Evolutionary conservation across 1,139 yeast genomes (phyloP).

Genomic region (Arxiozyma bovina): DNA sequence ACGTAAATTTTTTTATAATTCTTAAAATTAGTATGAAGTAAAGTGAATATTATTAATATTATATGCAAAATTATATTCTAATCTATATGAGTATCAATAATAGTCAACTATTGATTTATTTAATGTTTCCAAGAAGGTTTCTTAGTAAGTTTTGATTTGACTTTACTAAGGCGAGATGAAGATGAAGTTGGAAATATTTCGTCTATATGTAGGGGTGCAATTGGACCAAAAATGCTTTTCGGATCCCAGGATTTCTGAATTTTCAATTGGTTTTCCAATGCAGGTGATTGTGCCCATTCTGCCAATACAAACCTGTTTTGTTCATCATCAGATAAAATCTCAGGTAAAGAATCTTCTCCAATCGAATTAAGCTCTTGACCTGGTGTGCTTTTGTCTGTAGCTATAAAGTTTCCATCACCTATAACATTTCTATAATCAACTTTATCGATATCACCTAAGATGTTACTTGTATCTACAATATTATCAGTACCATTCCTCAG

Average conservation of each 20-base stretch:
- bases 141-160: conserved; percentile 49
- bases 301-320: conserved; percentile 21
- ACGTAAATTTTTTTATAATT: no score
- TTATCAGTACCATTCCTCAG: not conserved
- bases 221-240: conserved; percentile 65
- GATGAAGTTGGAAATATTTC: conserved; percentile 46
- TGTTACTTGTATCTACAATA: conserved; percentile 8
- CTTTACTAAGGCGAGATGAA: conserved; percentile 36
- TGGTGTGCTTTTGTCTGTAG: not conserved
- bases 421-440: conserved; percentile 26
- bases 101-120: not conserved
- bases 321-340: conserved; percentile 30
- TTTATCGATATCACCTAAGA: conserved; percentile 25
- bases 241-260: conserved; percentile 63
- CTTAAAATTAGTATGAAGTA: no score
- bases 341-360: conserved; percentile 23
- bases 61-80: not conserved
- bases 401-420: conserved; percentile 12
- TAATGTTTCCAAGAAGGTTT: conserved; percentile 27
- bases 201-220: conserved; percentile 58
- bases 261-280: conserved; percentile 33
- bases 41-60: not conserved
- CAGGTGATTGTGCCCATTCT: conserved; percentile 29
- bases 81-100: not conserved
- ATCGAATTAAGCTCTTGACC: not conserved